Conservation (phyloP, 306 rosid species). For the Inga oerstediana region DNA sequence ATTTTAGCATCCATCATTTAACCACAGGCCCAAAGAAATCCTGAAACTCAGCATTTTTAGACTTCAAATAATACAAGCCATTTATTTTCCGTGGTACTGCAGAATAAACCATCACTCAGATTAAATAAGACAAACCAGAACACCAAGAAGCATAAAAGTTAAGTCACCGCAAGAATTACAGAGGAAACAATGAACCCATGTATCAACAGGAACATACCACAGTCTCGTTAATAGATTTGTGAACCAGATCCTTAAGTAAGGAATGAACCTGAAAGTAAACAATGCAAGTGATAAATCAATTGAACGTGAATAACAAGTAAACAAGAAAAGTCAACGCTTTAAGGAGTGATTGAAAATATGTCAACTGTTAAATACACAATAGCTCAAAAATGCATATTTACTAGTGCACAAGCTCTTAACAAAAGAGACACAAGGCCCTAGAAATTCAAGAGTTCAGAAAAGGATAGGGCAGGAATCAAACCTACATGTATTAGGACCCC, state of each 20-base stretch:
- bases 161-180: constrained; percentile 5
- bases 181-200: constrained; percentile 23
- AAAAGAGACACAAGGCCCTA: not conserved
- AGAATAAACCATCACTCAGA: not conserved
- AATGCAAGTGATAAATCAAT: constrained; percentile 28
- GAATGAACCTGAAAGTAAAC: constrained; percentile 65
- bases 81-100: not conserved
- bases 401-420: not conserved
- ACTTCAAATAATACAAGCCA: not conserved
- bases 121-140: not conserved
- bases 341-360: not conserved
- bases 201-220: constrained; percentile 48
- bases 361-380: not conserved
- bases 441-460: not conserved
- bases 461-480: not conserved
- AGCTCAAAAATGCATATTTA: not conserved
- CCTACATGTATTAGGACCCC: not conserved
- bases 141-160: constrained; percentile 19
- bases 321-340: not conserved
- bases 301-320: not conserved
- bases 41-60: not conserved
- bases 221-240: constrained; percentile 81
- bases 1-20: not conserved
- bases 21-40: not conserved
- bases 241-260: constrained; percentile 75